phyloP scores from a whole-genome alignment of 805 yeast species.

The Candida loeiensis region DNA sequence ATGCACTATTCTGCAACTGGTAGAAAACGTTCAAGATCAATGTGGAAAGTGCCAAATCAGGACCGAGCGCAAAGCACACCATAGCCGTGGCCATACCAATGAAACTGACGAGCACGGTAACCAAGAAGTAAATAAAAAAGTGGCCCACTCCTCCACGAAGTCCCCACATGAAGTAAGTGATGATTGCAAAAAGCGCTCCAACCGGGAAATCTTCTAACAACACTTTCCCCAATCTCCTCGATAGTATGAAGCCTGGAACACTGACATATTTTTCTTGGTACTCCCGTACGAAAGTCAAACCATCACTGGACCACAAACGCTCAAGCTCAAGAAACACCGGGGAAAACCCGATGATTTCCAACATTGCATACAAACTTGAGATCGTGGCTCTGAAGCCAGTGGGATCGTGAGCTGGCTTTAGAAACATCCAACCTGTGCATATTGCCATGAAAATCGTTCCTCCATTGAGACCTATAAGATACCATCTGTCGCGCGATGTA shows the following conservation, averaged over 20 bases:
- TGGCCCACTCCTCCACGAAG: conserved; percentile 20
- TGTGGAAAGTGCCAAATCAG: conserved; percentile 19
- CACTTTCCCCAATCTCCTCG: conserved; percentile 22
- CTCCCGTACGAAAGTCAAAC: conserved; percentile 22
- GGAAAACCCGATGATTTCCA: conserved; percentile 24
- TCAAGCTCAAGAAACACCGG: conserved; percentile 24
- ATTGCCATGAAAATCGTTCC: conserved; percentile 19
- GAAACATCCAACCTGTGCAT: conserved; percentile 24
- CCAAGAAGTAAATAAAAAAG: conserved; percentile 63
- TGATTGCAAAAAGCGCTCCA: conserved; percentile 17
- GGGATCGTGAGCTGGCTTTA: conserved; percentile 17
- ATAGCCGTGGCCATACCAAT: conserved; percentile 55
- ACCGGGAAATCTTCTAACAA: conserved; percentile 24
- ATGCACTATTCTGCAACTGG: conserved; percentile 28
- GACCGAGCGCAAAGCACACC: conserved; percentile 35
- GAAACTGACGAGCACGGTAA: conserved; percentile 53
- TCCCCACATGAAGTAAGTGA: conserved; percentile 28
- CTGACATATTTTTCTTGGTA: conserved; percentile 23
- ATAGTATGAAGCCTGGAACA: conserved; percentile 21
- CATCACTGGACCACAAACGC: conserved; percentile 23
- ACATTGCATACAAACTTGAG: conserved; percentile 20
- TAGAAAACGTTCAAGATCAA: conserved; percentile 19
- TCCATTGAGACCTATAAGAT: conserved; percentile 19
- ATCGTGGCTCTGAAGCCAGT: conserved; percentile 23
- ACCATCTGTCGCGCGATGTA: conserved; percentile 18